Evolutionary conservation across 148 eudicot species (phyloP).

Genomic region (Rhododendron simsii): DNA sequence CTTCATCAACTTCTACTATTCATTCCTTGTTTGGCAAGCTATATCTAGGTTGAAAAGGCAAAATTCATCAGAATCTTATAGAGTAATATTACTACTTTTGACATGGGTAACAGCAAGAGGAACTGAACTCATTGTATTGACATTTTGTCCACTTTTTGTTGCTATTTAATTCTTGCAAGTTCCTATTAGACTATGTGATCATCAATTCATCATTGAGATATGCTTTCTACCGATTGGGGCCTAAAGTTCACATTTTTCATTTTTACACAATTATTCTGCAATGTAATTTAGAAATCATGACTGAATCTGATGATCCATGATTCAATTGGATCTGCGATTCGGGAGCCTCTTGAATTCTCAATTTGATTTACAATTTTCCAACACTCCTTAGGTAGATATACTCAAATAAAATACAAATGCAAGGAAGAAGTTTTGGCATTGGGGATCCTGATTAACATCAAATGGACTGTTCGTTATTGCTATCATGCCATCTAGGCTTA

Average conservation of each 20-base stretch:
- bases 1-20: neutral
- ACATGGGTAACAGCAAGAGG: neutral
- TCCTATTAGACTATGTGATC: neutral
- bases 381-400: neutral
- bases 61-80: neutral
- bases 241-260: neutral
- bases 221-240: neutral
- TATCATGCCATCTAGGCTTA: neutral
- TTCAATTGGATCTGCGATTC: neutral
- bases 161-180: neutral
- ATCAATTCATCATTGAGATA: neutral
- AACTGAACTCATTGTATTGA: neutral
- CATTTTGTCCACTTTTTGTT: neutral
- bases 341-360: neutral
- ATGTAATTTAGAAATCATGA: neutral
- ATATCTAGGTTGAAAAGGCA: neutral
- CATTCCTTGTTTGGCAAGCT: neutral
- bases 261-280: neutral
- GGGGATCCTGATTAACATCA: neutral
- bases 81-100: neutral
- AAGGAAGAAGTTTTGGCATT: neutral
- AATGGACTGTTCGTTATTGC: neutral
- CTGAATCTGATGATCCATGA: neutral
- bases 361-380: neutral
- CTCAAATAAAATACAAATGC: neutral